Percentiles rank a stretch among this genome's conserved stretches.
Evolutionary conservation across 305 asterid genomes (phyloP).

Genomic region (Solanum hybrid): DNA sequence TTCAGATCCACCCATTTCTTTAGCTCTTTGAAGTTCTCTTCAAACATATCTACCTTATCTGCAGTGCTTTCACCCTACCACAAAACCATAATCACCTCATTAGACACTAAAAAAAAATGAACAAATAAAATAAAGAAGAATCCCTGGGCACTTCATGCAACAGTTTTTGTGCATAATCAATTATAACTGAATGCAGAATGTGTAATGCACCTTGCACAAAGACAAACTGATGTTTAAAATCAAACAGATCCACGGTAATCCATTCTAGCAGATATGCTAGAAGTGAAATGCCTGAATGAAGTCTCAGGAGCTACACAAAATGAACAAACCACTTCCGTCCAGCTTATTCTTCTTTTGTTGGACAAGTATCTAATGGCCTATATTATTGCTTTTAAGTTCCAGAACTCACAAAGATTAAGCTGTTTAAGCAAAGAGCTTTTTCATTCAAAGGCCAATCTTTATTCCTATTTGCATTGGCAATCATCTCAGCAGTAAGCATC

Average conservation of each 20-base stretch:
- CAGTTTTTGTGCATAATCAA: neutral
- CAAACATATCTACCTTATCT: conserved; percentile 44
- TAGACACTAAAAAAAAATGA: neutral
- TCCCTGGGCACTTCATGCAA: neutral
- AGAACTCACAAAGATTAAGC: neutral
- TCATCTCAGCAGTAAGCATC: neutral
- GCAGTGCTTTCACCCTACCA: conserved; percentile 38
- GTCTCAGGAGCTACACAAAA: neutral
- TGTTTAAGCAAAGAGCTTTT: neutral
- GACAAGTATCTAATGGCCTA: neutral
- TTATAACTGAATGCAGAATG: neutral
- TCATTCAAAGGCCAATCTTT: neutral
- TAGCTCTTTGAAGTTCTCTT: conserved; percentile 84
- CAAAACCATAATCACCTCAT: conserved; percentile 2
- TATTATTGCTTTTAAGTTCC: neutral
- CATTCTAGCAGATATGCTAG: neutral
- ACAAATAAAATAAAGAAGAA: neutral
- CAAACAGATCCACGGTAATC: neutral
- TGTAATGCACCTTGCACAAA: neutral
- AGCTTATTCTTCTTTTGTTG: neutral
- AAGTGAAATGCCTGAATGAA: neutral
- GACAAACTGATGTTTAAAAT: neutral
- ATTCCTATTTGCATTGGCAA: neutral
- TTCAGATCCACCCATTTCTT: conserved; percentile 82
- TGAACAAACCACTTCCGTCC: neutral